These are phyloP conservation scores for Komagataella kurtzmanii DNA, from an alignment of 805 yeast genomes.

Conservation along the genomic window DNA sequence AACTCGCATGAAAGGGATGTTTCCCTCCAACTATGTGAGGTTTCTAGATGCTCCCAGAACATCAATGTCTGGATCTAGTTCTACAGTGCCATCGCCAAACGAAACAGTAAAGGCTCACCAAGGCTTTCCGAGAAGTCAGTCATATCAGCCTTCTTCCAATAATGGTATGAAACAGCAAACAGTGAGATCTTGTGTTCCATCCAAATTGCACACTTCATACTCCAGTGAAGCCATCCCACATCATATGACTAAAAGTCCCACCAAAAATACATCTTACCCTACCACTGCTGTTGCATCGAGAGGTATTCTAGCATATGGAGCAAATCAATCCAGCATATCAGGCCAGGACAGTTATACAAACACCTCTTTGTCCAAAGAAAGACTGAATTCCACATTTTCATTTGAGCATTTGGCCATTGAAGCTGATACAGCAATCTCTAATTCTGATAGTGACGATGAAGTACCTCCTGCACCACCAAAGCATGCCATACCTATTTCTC, in stretches of 20 bases:
- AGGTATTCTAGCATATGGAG: not conserved
- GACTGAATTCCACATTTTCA: not conserved
- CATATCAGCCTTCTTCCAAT: not conserved
- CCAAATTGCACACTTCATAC: not conserved
- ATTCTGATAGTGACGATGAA: not conserved
- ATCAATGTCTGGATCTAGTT: not conserved
- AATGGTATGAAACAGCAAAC: not conserved
- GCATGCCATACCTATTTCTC: not conserved
- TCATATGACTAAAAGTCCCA: not conserved
- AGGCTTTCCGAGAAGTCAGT: not conserved
- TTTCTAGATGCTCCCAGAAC: constrained; percentile 22
- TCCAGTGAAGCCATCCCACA: not conserved
- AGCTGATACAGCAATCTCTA: not conserved
- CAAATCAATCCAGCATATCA: not conserved
- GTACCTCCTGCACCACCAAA: constrained; percentile 1
- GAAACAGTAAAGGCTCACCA: not conserved
- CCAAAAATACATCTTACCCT: not conserved
- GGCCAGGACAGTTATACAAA: not conserved
- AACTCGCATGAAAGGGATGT: constrained; percentile 71
- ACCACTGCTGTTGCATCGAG: not conserved
- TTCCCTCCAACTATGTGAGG: constrained; percentile 80
- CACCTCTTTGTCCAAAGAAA: not conserved
- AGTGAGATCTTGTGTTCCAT: not conserved
- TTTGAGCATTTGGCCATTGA: not conserved
- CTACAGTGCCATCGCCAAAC: not conserved